Percentiles rank a stretch among this genome's conserved stretches.
phyloP scores from a whole-genome alignment of 768 basidiomycete genomes.

The Hericium coralloides region DNA sequence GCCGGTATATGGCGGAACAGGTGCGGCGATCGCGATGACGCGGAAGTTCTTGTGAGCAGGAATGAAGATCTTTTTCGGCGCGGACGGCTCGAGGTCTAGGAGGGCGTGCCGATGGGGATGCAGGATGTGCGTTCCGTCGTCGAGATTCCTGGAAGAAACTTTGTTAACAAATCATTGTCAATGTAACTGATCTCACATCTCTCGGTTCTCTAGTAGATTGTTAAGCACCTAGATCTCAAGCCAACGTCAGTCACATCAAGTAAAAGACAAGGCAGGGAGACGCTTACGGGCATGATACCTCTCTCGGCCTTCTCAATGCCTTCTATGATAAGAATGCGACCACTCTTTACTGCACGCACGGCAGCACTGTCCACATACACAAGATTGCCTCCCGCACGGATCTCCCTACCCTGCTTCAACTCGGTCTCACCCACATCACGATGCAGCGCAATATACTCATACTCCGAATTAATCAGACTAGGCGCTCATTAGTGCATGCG shows the following conservation, averaged over 20 bases:
- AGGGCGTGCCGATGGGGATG: conserved; percentile 52
- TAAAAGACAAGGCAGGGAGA: background rate
- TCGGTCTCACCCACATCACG: conserved; percentile 67
- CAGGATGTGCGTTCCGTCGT: conserved; percentile 63
- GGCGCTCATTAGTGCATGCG: background rate
- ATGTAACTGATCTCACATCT: conserved; percentile 36
- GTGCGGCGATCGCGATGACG: conserved; percentile 61
- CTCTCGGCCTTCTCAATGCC: conserved; percentile 67
- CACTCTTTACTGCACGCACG: conserved; percentile 57
- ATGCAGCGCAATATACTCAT: conserved; percentile 60
- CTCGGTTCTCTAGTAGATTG: conserved; percentile 62
- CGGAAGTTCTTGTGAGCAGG: conserved; percentile 62
- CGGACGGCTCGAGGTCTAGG: conserved; percentile 24
- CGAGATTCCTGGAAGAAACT: conserved; percentile 42
- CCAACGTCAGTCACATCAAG: background rate
- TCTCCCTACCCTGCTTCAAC: conserved; percentile 62
- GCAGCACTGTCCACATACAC: conserved; percentile 63
- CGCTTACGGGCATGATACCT: conserved; percentile 59
- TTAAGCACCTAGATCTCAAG: conserved; percentile 34
- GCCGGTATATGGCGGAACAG: conserved; percentile 60
- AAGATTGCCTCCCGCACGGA: conserved; percentile 48
- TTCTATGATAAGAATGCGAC: conserved; percentile 55
- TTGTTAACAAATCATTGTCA: background rate
- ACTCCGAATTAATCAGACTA: conserved; percentile 57
- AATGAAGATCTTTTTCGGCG: conserved; percentile 36